Base-by-base conservation (phyloP, 306 rosid genomes). In the Fragaria ananassa region DNA sequence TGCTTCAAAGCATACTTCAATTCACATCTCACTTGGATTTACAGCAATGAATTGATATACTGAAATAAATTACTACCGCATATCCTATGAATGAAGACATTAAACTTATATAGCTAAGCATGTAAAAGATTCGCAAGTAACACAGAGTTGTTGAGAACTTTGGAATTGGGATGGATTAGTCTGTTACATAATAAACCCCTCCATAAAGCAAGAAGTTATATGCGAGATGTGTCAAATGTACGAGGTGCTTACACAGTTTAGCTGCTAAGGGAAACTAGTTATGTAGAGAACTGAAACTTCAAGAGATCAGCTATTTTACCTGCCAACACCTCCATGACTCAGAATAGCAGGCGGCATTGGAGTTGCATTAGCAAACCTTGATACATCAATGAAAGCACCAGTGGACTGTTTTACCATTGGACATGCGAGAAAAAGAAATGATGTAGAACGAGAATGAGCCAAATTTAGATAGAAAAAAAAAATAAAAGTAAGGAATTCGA, bases 251-350 rank as follows among this genome's bases (percentile, higher is more conserved):
- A 31, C 4, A 31, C 34, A 31, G 34, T 31, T 41, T 50, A 31
- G 18, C 10, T 50, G 25, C 31, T 27, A 46, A 9, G 1, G 51
- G 17, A 70, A 15, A 49, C 46, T 2, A 7, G 42, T 47, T 9
- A 3, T 47, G 62, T 25, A 0, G 23, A 14, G 5, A 19, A 39
- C 0, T 8, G 15, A 27, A 41, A 44, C 3, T 56, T 8, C 17
- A 35, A 68, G 23, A 60, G 68, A 51, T 3, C 65, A 63, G 19
- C 11, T 45, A n/a, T 18, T 73, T 45, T 85, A 95, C 99, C 99
- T 95, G 99, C 99, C 99, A 95, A 79, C 99, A 74, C 91, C 76
- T 23, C 97, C 99, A 56, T 97, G 96, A 69, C 99, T 95, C 80
- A 92, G 91, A 86, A 95, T 87, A 21, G 99, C 84, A 71, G 99